Percentiles rank a stretch among this genome's conserved stretches.
phyloP scores from a whole-genome alignment of 345 rosid genomes.

The Brassica rapa region DNA sequence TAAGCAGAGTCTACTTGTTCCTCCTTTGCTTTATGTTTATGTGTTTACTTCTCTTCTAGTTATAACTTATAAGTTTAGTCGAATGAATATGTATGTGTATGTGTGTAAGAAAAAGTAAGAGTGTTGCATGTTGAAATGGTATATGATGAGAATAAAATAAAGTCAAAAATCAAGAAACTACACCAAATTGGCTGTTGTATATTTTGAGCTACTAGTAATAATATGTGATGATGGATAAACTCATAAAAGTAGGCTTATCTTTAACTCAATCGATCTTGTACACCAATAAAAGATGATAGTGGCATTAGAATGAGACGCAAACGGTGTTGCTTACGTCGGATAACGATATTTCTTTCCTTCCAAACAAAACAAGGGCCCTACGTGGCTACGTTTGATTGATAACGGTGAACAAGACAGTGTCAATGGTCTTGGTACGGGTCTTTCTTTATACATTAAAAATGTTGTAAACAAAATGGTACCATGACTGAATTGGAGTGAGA shows the following conservation, averaged over 20 bases:
- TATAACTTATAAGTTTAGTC: background rate
- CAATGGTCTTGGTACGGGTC: background rate
- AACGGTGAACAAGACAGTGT: slow-evolving; percentile 14
- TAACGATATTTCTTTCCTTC: too few species aligned
- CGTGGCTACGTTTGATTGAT: slow-evolving; percentile 8
- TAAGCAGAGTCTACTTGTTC: slow-evolving; percentile 78
- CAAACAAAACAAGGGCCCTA: background rate
- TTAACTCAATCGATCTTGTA: slow-evolving; percentile 11
- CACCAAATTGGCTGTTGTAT: slow-evolving; percentile 4
- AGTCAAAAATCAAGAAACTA: slow-evolving; percentile 23
- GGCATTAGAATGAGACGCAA: slow-evolving; percentile 24
- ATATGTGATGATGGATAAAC: background rate
- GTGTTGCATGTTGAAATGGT: background rate
- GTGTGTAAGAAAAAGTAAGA: background rate
- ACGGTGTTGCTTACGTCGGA: slow-evolving; percentile 4
- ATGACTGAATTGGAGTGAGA: slow-evolving; percentile 7
- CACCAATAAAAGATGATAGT: slow-evolving; percentile 19
- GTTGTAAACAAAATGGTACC: slow-evolving; percentile 4
- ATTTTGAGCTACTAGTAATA: background rate
- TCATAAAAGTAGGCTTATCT: slow-evolving; percentile 34
- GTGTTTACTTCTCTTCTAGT: slow-evolving; percentile 84
- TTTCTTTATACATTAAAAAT: slow-evolving; percentile 9
- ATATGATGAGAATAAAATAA: slow-evolving; percentile 10
- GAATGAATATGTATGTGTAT: background rate
- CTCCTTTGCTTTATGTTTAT: slow-evolving; percentile 75